A percentile compares a stretch with the other conserved stretches of the same genome.
phyloP scores from a whole-genome alignment of 106 monocot genomes.

The Iris macrosiphon region DNA sequence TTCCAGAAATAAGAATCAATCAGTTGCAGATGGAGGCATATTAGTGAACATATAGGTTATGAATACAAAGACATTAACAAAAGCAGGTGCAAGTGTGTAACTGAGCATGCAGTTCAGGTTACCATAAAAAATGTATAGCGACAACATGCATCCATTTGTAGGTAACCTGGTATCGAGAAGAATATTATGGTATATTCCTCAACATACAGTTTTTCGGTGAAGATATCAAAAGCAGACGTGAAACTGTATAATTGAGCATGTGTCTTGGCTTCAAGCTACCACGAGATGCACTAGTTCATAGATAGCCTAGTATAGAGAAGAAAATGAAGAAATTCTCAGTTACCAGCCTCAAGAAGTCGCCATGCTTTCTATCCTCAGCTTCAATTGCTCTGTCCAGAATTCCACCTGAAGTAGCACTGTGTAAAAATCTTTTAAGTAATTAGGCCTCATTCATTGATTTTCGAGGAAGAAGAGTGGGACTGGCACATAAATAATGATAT shows the following conservation, averaged over 20 bases:
- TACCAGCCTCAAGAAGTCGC: constrained; percentile 69
- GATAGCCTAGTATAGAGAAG: too few species aligned
- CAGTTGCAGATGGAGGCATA: neutral
- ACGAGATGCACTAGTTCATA: too few species aligned
- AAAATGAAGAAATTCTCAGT: constrained; percentile 1
- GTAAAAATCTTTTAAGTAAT: neutral
- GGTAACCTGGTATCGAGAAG: neutral
- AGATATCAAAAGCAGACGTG: too few species aligned
- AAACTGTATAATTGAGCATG: too few species aligned
- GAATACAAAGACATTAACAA: neutral
- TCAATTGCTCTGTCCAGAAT: constrained; percentile 71
- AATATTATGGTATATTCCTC: too few species aligned
- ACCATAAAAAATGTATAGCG: too few species aligned
- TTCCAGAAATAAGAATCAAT: neutral
- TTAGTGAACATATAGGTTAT: neutral
- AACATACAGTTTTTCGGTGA: too few species aligned
- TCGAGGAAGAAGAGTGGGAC: too few species aligned
- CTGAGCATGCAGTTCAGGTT: too few species aligned
- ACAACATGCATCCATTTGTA: too few species aligned
- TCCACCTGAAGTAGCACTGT: constrained; percentile 62
- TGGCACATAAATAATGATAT: too few species aligned
- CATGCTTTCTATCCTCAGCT: constrained; percentile 72
- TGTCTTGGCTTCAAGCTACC: too few species aligned
- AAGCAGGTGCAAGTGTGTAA: neutral
- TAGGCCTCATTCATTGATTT: neutral